Evolutionary conservation across 176 grass and related monocot species (phyloP).

Genomic region (Oryza meridionalis): DNA sequence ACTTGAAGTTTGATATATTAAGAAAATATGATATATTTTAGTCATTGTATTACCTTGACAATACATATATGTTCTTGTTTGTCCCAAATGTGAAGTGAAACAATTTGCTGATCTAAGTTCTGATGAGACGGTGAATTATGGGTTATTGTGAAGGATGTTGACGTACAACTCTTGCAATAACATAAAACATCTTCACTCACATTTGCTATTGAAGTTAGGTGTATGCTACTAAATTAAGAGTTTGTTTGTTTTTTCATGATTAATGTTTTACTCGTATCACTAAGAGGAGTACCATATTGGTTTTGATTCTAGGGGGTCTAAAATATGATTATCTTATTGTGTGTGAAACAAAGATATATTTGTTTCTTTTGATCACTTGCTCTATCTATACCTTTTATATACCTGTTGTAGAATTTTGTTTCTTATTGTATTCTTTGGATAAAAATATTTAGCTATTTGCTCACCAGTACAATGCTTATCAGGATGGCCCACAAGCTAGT

Average conservation of each 20-base stretch:
- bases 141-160: conserved; percentile 81
- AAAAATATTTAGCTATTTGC: neutral
- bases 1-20: neutral
- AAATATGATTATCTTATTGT: neutral
- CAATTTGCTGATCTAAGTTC: conserved; percentile 76
- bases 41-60: conserved; percentile 57
- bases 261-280: neutral
- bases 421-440: neutral
- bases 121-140: conserved; percentile 89
- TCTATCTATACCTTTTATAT: neutral
- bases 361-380: neutral
- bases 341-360: neutral
- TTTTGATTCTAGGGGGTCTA: neutral
- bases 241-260: neutral
- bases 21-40: neutral
- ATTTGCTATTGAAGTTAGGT: conserved; percentile 71
- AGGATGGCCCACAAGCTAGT: conserved; percentile 94
- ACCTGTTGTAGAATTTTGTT: neutral
- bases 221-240: neutral
- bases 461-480: conserved; percentile 15
- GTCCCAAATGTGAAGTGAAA: conserved; percentile 79
- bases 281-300: neutral
- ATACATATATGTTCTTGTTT: conserved; percentile 80
- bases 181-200: conserved; percentile 87
- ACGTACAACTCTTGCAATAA: conserved; percentile 64